Evolutionary conservation across 1,284 basidiomycete species (phyloP).

Genomic region (Wallemia ichthyophaga): DNA sequence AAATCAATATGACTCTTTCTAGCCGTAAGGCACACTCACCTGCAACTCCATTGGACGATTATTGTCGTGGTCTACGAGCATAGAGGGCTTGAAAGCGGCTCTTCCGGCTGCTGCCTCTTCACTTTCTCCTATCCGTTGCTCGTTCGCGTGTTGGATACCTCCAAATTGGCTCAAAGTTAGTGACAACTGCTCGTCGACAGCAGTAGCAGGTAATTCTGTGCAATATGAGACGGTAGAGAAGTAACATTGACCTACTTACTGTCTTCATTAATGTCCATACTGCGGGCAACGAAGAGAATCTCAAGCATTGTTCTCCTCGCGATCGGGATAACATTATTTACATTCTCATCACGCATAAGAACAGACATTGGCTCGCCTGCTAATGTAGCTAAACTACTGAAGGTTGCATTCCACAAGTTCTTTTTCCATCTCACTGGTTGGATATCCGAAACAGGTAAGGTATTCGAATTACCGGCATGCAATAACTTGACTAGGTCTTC

Average conservation of each 20-base stretch:
- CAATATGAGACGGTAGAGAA: background rate
- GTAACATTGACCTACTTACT: background rate
- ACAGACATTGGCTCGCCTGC: background rate
- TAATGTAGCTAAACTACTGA: background rate
- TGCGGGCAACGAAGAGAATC: background rate
- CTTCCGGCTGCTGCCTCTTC: conserved; percentile 3
- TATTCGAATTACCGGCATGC: conserved; percentile 15
- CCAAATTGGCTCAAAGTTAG: conserved; percentile 10
- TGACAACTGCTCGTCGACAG: conserved; percentile 14
- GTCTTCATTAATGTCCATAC: background rate
- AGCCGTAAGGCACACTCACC: no score
- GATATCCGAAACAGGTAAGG: conserved; percentile 17
- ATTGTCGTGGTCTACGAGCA: conserved; percentile 18
- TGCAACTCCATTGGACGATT: conserved; percentile 17
- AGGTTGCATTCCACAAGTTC: conserved; percentile 3
- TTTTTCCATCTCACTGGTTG: conserved; percentile 21
- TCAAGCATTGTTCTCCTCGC: background rate
- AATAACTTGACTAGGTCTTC: conserved; percentile 12
- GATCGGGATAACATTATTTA: background rate
- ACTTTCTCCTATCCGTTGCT: background rate
- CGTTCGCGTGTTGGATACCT: background rate
- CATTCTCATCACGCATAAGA: background rate
- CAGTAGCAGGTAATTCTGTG: background rate
- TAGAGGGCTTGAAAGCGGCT: conserved; percentile 12
- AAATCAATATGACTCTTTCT: no score